Conservation (phyloP, 1,284 basidiomycete genomes). For the Lignosus rhinocerotis region DNA sequence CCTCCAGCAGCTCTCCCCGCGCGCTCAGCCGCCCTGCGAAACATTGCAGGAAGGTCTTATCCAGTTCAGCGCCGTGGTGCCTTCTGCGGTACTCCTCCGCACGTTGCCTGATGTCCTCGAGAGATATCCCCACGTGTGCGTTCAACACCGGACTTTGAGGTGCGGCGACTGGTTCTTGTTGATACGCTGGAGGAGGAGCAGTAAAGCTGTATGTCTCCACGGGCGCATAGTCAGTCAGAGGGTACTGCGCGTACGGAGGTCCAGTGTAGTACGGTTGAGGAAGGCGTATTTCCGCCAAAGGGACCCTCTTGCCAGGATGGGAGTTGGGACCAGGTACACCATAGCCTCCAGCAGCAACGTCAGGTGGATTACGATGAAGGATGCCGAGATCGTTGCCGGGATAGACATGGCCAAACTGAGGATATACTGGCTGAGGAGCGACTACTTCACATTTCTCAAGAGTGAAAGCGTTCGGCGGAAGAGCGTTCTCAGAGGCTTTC, state of each 20-base stretch:
- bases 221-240: neutral
- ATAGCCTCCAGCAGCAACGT: neutral
- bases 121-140: conserved; percentile 58
- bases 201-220: neutral
- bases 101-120: conserved; percentile 52
- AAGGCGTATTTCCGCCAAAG: conserved; percentile 8
- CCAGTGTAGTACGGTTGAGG: conserved; percentile 4
- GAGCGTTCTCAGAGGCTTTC: neutral
- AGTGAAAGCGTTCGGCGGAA: neutral
- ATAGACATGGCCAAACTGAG: neutral
- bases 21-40: conserved; percentile 65
- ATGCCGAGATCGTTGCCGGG: conserved; percentile 4
- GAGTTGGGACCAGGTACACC: neutral
- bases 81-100: conserved; percentile 52
- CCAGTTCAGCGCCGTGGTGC: conserved; percentile 55
- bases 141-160: conserved; percentile 33
- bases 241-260: conserved; percentile 1
- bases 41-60: conserved; percentile 60
- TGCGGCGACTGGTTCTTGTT: neutral
- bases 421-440: conserved; percentile 16
- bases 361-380: conserved; percentile 2
- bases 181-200: neutral
- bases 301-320: conserved; percentile 2
- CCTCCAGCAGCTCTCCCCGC: conserved; percentile 53
- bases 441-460: conserved; percentile 5